These are phyloP conservation scores for Fusarium paranaense DNA, from an alignment of 2,329 filamentous ascomycete species.

Conservation along the genomic window DNA sequence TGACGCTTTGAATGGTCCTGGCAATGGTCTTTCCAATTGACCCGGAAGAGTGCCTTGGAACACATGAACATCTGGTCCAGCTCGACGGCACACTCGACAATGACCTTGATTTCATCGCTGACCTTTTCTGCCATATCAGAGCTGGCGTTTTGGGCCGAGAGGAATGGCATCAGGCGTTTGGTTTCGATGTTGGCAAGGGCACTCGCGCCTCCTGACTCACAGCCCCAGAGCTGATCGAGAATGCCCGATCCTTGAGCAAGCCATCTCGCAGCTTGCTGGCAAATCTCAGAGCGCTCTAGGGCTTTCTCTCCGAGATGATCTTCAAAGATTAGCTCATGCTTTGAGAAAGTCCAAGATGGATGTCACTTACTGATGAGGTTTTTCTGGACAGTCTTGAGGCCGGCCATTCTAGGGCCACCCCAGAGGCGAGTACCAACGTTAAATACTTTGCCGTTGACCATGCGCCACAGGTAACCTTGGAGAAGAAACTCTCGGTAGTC, in stretches of 20 bases:
- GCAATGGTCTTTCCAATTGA: background rate
- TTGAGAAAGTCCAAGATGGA: background rate
- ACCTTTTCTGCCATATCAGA: accelerated
- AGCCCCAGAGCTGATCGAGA: background rate
- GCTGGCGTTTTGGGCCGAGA: accelerated
- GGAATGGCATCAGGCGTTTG: background rate
- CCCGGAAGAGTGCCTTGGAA: background rate
- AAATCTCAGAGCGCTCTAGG: accelerated
- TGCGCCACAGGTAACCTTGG: constrained; percentile 6
- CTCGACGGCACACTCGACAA: constrained; percentile 3
- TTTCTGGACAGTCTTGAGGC: accelerated
- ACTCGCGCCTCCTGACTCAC: accelerated
- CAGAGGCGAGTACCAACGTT: accelerated
- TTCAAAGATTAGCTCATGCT: background rate
- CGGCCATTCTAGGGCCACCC: accelerated
- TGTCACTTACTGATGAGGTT: constrained; percentile 1
- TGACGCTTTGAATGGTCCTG: accelerated
- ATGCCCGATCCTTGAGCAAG: constrained; percentile 4
- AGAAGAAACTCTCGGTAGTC: background rate
- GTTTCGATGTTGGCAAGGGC: background rate
- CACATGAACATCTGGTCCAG: constrained; percentile 19
- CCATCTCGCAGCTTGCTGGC: constrained; percentile 11
- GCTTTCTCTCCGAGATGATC: background rate
- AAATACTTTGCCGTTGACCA: background rate
- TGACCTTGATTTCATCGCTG: background rate